These are phyloP conservation scores for Umbelopsis sp. DNA, from an alignment of 192 early-diverging fungal species.

Conservation along the genomic window DNA sequence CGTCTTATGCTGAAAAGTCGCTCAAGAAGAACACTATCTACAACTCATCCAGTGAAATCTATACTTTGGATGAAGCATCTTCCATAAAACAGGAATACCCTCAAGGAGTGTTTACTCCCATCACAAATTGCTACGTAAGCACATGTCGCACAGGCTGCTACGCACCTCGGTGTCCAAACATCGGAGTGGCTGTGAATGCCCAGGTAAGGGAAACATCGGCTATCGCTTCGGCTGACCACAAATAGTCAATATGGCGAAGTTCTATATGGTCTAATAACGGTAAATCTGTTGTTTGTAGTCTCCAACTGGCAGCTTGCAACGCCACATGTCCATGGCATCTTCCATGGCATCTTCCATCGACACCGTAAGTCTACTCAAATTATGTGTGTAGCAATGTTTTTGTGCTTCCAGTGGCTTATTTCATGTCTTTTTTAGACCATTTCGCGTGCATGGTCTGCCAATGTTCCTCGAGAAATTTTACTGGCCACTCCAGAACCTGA, in stretches of 20 bases:
- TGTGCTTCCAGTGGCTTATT: slow-evolving; percentile 2
- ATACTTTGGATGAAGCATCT: slow-evolving; percentile 19
- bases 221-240: background rate
- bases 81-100: background rate
- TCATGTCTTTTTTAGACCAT: slow-evolving; percentile 15
- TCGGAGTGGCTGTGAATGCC: slow-evolving; percentile 3
- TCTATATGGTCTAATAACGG: background rate
- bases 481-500: slow-evolving; percentile 70
- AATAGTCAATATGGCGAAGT: background rate
- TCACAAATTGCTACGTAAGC: slow-evolving; percentile 22
- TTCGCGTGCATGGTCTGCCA: slow-evolving; percentile 67
- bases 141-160: slow-evolving; percentile 27
- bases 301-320: background rate
- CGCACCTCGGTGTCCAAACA: slow-evolving; percentile 29
- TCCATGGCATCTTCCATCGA: slow-evolving; percentile 24
- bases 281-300: background rate
- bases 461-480: slow-evolving; percentile 71
- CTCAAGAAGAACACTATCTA: slow-evolving; percentile 28
- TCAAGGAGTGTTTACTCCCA: slow-evolving; percentile 22
- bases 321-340: slow-evolving; percentile 19
- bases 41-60: slow-evolving; percentile 30
- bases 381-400: background rate
- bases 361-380: slow-evolving; percentile 1
- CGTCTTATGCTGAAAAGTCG: slow-evolving; percentile 30
- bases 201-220: slow-evolving; percentile 13